Evolutionary conservation across 768 basidiomycete species (phyloP).

Genomic region (Mycena epipterygia): DNA sequence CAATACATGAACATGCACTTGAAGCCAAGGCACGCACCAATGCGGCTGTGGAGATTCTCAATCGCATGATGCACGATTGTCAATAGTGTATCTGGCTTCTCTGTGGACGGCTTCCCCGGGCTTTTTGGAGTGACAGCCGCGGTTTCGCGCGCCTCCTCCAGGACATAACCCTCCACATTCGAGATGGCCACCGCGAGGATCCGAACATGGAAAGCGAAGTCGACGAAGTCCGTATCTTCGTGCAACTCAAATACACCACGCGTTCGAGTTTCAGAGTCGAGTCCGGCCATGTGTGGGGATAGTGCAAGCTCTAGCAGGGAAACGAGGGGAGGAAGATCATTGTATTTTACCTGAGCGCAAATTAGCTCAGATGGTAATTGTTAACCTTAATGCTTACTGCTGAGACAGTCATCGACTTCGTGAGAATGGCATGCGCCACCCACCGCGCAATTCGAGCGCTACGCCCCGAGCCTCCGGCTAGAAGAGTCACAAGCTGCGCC

Average conservation of each 20-base stretch:
- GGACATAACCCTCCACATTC: conserved; percentile 69
- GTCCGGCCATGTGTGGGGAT: conserved; percentile 39
- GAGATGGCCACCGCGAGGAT: conserved; percentile 73
- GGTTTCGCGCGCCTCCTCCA: conserved; percentile 55
- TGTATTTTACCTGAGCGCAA: conserved; percentile 54
- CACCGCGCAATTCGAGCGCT: conserved; percentile 69
- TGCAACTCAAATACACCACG: conserved; percentile 65
- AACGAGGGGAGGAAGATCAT: conserved; percentile 64
- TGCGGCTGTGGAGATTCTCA: conserved; percentile 33
- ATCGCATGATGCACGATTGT: conserved; percentile 24
- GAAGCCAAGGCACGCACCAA: conserved; percentile 24
- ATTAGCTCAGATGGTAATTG: conserved; percentile 20
- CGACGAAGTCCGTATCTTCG: conserved; percentile 72
- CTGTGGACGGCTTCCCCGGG: conserved; percentile 21
- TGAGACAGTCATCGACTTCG: conserved; percentile 40
- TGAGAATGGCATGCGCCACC: conserved; percentile 66
- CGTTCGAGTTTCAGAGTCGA: conserved; percentile 37
- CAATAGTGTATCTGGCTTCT: conserved; percentile 30
- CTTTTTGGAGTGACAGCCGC: conserved; percentile 30
- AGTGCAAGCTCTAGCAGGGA: conserved; percentile 60
- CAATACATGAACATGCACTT: background rate
- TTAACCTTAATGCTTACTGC: conserved; percentile 38
- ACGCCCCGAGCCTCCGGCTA: conserved; percentile 64
- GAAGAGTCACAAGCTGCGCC: conserved; percentile 61
- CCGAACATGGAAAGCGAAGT: conserved; percentile 65